Evolutionary conservation across 306 rosid species (phyloP), one percentile per base, ranked within the genome.

Genomic region (Lotus japonicus): DNA sequence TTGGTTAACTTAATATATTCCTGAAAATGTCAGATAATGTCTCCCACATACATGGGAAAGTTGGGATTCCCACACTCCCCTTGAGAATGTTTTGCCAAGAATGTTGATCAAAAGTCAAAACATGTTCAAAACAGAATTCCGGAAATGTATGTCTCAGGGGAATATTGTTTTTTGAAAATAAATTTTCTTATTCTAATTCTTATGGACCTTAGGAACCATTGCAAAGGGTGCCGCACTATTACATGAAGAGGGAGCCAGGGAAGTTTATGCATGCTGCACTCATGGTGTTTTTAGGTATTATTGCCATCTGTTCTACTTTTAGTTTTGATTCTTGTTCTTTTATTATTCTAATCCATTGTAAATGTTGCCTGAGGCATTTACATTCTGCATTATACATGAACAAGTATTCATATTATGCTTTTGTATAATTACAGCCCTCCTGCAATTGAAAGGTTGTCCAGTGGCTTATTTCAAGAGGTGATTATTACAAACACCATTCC

Each of bases 251-350:
- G 99, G 99, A 14, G 99, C 99, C 26, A 85, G 89, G 85, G 99
- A 94, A 77, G 99, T 94, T 14, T 94, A 90, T 86, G 99, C 99
- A 44, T 94, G 99, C 76, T 90, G 99, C 65, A 86, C 87, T 44
- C 99, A 94, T 74, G 95, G 90, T 60, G 97, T 94, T 75, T 90
- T 94, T 66, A 94, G 99, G 99, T 94, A 83, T 69, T 94, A 83
- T 69, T 13, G 56, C 28, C 55, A 73, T 72, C 2, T 8, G 17
- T 62, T 68, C 31, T 31, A 50, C 13, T 7, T 17, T 50, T 28
- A 13, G 52, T 44, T 67, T 46, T 45, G 13, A 31, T 50, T 44
- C 11, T 12, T 11, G 21, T 14, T 60, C 33, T 13, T 18, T 28
- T 51, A 31, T 17, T 17, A 16, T 17, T 46, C 11, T 19, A 9